Evolutionary conservation across 192 early-diverging fungal species (phyloP).

Genomic region (Coemansia sp.): DNA sequence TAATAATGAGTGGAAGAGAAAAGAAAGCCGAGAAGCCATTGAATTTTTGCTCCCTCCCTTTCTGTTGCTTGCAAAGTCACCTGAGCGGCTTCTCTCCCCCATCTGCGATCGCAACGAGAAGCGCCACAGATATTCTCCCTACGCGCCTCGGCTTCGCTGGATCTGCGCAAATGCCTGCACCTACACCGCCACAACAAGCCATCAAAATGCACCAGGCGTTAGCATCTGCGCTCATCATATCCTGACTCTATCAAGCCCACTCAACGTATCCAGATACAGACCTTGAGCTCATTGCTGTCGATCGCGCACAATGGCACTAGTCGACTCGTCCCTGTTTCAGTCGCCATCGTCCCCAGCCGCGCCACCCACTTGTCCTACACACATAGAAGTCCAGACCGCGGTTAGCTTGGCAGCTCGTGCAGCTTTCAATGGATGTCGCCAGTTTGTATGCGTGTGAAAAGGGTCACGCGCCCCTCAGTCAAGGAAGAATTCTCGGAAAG

Average conservation of each 20-base stretch:
- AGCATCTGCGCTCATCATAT: not conserved
- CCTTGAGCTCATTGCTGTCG: constrained; percentile 39
- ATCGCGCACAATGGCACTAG: constrained; percentile 43
- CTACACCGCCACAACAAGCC: constrained; percentile 21
- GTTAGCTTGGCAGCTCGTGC: not conserved
- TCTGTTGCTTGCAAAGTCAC: not conserved
- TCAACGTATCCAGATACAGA: constrained; percentile 2
- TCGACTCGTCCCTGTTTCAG: constrained; percentile 3
- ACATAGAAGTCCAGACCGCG: not conserved
- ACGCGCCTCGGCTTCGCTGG: constrained; percentile 8
- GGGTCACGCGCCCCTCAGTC: not conserved
- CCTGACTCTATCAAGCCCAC: not conserved
- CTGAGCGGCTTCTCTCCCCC: constrained; percentile 2
- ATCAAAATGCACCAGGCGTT: constrained; percentile 1
- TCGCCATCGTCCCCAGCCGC: constrained; percentile 16
- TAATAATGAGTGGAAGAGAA: not conserved
- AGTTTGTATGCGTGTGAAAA: not conserved
- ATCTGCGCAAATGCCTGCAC: constrained; percentile 51
- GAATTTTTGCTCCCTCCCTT: not conserved
- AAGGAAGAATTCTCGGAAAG: constrained; percentile 2
- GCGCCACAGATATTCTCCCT: not conserved
- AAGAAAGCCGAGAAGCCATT: not conserved
- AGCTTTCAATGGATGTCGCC: not conserved
- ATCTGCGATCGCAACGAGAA: constrained; percentile 3
- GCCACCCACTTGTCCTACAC: constrained; percentile 48